Conservation (phyloP, 75 land plant genomes). For the Isoetes taiwanensis region DNA sequence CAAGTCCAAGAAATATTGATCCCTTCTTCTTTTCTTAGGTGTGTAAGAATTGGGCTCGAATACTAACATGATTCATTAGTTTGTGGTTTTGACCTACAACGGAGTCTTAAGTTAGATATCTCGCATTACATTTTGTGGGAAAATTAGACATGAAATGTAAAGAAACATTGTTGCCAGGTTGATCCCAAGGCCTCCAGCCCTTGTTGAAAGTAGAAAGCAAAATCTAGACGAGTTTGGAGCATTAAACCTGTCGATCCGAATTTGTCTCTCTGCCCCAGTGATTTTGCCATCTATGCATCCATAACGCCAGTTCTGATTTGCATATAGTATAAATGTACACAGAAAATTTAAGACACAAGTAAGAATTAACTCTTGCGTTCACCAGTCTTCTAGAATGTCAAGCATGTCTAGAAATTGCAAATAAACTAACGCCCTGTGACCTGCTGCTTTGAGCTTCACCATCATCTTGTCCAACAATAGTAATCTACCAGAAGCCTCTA, state of each 20-base stretch:
- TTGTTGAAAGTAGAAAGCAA: slow-evolving; percentile 1
- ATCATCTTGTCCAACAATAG: background rate
- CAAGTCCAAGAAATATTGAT: no score
- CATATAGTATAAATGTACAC: background rate
- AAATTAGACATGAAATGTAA: no score
- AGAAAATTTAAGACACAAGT: background rate
- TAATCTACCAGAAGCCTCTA: background rate
- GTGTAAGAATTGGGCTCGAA: no score
- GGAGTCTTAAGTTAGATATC: no score
- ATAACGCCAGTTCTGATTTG: background rate
- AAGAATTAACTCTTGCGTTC: background rate
- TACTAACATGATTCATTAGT: no score
- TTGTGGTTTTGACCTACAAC: no score
- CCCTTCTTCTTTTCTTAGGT: no score
- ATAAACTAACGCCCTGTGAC: background rate
- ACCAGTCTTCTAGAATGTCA: background rate
- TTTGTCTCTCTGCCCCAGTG: background rate
- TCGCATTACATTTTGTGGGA: no score
- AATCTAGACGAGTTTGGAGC: background rate
- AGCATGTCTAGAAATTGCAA: slow-evolving; percentile 1
- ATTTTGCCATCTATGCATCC: background rate
- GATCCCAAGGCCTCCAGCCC: background rate
- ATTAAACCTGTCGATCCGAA: slow-evolving; percentile 2
- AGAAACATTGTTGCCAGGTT: background rate
- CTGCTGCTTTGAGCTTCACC: background rate